Evolutionary conservation across 1,284 basidiomycete genomes (phyloP), one percentile per base, ranked within the genome.

Genomic region (Rugosomyces carneus): DNA sequence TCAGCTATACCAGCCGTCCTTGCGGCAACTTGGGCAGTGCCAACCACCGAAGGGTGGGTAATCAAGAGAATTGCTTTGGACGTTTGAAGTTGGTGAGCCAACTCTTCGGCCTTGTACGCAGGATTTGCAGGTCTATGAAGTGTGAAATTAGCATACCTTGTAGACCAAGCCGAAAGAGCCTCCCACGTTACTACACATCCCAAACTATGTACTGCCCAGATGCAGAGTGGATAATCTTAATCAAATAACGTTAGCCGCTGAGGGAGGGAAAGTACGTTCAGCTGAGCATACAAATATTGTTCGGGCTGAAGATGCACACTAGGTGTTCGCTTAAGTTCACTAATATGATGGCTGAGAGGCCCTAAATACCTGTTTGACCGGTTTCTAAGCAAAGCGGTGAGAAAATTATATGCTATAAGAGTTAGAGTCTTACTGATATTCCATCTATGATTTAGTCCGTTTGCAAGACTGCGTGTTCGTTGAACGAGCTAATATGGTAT

Each of bases 201-300:
- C 10, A 89, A 63, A 35, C 77, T 75, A 53, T 90, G 87, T 1
- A 71, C 64, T 1, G 86, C 90, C 88, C 89, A 92, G 9, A 90
- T 67, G 1, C 70, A 70, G 7, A 81, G 68, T 0, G 80, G 77
- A 52, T 89, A 92, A 60, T 89, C 88, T 85, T 51, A 20, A 27
- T 42, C 26, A 32, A 23, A 13, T 47, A n/a, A 18, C 9, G 36
- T 34, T 20, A 44, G 40, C 41, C 48, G 21, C 13, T 15, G 5
- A 40, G 40, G 53, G 45, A 16, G 37, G 39, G 19, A 27, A 41
- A 42, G 23, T 42, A n/a, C 21, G 40, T 9, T 29, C 20, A 23
- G 6, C 36, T 38, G 29, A 37, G 39, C 10, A 19, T 50, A 81
- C 84, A 81, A 37, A 82, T 62, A 57, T 84, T 72, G 50, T 88